Evolutionary conservation across 768 basidiomycete genomes (phyloP), one percentile per base, ranked within the genome.

Genomic region (Pleurotus eryngii): DNA sequence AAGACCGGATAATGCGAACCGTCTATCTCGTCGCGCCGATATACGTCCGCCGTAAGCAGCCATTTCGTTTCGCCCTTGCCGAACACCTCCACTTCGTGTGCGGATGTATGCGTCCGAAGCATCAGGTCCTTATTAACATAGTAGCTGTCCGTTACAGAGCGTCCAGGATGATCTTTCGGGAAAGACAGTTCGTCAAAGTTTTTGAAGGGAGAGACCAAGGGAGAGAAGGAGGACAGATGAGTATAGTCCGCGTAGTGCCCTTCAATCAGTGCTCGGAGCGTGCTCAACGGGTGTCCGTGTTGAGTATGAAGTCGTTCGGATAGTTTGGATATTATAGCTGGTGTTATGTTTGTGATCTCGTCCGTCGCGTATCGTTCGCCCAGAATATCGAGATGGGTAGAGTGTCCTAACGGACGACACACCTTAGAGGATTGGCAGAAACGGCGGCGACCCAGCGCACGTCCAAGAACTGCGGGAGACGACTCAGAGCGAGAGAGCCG

Each of bases 171-270:
- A 75, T 98, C 95, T 12, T 75, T 65, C 0, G 96, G 88, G 74
- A 99, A 98, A 3, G 92, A 94, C 30, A 99, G 86, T 63, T 96
- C 92, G 72, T 99, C 97, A 70, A 99, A 99, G 74, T 95, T 99
- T 71, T 95, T 85, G 68, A 77, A 78, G 2, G 94, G 92, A 3
- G 93, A 87, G 55, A 99, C 97, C 59, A 98, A 74, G 1, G 97
- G 94, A 1, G 93, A 90, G 58, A 92, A 76, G 18, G 91, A 87
- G 11, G 87, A 84, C 46, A 92, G 73, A 59, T 89, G 85, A 12
- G 84, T 72, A 70, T 86, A 94, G 56, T 83, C 74, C 4, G 86
- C 76, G 65, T 90, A 98, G 68, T 97, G 91, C 17, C 82, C 80
- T 74, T 97, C 91, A 64, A 98, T 87, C 61, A 93, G 80, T 18